These are phyloP conservation scores for Colletotrichum aenigma DNA, from an alignment of 2,329 filamentous ascomycete genomes.

Conservation along the genomic window DNA sequence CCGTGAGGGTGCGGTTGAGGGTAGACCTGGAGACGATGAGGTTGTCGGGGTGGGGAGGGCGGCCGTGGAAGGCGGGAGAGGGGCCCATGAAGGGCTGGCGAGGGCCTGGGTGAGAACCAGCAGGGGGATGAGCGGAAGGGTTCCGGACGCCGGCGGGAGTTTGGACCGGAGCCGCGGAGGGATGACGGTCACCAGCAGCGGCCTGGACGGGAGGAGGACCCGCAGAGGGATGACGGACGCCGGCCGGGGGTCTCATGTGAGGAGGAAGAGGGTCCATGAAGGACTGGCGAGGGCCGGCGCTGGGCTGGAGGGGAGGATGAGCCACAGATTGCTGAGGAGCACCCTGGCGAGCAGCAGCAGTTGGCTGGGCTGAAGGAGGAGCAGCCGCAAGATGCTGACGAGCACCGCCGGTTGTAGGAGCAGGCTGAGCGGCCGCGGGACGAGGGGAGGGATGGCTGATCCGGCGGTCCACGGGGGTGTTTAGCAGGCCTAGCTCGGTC, in stretches of 20 bases:
- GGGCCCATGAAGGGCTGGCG: neutral
- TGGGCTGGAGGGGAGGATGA: neutral
- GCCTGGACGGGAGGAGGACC: neutral
- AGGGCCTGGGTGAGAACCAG: neutral
- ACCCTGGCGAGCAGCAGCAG: neutral
- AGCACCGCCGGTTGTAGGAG: neutral
- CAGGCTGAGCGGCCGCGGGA: neutral
- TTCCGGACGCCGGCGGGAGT: too few relatives aligned
- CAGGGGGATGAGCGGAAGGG: fast-evolving
- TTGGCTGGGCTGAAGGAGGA: neutral
- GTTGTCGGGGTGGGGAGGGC: neutral
- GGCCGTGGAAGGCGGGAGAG: neutral
- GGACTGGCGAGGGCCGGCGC: too few relatives aligned
- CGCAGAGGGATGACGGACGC: neutral
- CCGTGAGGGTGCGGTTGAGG: neutral
- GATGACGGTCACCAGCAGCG: neutral
- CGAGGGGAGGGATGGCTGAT: neutral
- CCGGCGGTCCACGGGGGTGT: neutral
- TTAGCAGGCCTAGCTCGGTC: neutral
- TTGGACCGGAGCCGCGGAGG: too few relatives aligned
- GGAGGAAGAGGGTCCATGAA: neutral
- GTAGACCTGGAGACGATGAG: neutral
- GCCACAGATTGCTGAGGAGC: neutral
- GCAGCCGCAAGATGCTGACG: too few relatives aligned
- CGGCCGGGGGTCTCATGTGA: neutral